Conservation (phyloP, 306 rosid genomes). For the Lotus japonicus region DNA sequence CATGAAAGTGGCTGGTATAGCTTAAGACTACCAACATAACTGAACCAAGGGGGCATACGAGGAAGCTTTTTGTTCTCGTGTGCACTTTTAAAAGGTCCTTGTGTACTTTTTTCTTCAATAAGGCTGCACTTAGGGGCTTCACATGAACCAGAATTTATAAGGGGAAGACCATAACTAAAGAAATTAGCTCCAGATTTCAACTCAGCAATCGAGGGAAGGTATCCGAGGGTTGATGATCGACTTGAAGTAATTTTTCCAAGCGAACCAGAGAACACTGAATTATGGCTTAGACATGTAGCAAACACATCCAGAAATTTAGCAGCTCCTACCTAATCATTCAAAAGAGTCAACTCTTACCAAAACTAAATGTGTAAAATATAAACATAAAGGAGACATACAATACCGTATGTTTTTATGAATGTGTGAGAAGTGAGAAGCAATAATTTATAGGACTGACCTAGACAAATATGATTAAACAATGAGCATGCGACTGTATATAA, state of each 20-base stretch:
- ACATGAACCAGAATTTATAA: constrained; percentile 31
- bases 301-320: constrained; percentile 70
- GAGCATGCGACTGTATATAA: background rate
- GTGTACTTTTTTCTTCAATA: constrained; percentile 41
- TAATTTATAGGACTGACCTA: background rate
- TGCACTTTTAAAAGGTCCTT: constrained; percentile 20
- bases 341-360: background rate
- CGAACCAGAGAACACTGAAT: constrained; percentile 73
- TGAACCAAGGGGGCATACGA: constrained; percentile 95
- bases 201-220: constrained; percentile 71
- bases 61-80: constrained; percentile 58
- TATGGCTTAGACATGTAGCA: constrained; percentile 74
- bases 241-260: constrained; percentile 54
- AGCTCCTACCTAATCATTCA: constrained; percentile 58
- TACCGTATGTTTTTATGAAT: too few species aligned
- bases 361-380: constrained; percentile 2
- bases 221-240: constrained; percentile 57
- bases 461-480: background rate
- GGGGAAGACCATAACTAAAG: constrained; percentile 32
- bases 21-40: constrained; percentile 53
- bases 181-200: constrained; percentile 60
- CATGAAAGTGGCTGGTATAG: constrained; percentile 76
- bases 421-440: background rate
- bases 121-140: constrained; percentile 31
- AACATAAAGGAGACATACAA: background rate